Evolutionary conservation across 2,329 filamentous ascomycete genomes (phyloP).

Genomic region (Plenodomus tracheiphilus): DNA sequence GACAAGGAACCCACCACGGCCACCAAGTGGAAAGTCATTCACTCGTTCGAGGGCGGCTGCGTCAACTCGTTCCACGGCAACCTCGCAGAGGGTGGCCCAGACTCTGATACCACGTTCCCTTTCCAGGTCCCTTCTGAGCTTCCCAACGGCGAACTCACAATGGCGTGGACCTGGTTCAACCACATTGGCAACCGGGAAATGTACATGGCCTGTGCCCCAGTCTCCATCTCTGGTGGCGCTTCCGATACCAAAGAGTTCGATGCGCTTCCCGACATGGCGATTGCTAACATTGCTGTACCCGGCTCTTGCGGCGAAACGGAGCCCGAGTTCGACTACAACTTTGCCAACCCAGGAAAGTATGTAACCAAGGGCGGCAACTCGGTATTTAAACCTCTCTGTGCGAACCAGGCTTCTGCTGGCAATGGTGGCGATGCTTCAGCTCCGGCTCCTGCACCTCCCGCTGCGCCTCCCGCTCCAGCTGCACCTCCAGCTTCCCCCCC

Average conservation of each 20-base stretch:
- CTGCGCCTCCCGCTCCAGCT: conserved; percentile 3
- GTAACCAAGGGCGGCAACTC: conserved; percentile 39
- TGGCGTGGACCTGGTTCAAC: conserved; percentile 95
- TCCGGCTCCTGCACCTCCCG: conserved; percentile 7
- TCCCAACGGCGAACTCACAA: conserved; percentile 70
- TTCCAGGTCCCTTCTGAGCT: conserved; percentile 75
- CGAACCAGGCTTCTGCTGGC: conserved; percentile 12
- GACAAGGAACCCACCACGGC: conserved; percentile 69
- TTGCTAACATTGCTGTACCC: conserved; percentile 63
- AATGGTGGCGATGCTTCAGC: conserved; percentile 5
- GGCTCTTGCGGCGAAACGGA: conserved; percentile 54
- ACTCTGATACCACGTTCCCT: conserved; percentile 56
- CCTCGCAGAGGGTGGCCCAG: conserved; percentile 42
- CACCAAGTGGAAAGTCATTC: conserved; percentile 83
- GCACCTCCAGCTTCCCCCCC: conserved; percentile 2
- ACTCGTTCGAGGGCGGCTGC: conserved; percentile 85
- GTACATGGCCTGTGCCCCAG: conserved; percentile 92
- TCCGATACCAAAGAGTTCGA: conserved; percentile 57
- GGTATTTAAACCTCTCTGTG: conserved; percentile 30
- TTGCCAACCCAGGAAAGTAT: conserved; percentile 66
- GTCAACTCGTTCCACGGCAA: conserved; percentile 48
- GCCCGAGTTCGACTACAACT: conserved; percentile 53
- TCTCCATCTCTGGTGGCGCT: conserved; percentile 62
- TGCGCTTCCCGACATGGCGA: conserved; percentile 71
- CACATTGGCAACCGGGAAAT: conserved; percentile 86